A percentile compares a stretch with the other conserved stretches of the same genome.
Evolutionary conservation across 345 rosid species (phyloP).

Genomic region (Sonneratia alba): DNA sequence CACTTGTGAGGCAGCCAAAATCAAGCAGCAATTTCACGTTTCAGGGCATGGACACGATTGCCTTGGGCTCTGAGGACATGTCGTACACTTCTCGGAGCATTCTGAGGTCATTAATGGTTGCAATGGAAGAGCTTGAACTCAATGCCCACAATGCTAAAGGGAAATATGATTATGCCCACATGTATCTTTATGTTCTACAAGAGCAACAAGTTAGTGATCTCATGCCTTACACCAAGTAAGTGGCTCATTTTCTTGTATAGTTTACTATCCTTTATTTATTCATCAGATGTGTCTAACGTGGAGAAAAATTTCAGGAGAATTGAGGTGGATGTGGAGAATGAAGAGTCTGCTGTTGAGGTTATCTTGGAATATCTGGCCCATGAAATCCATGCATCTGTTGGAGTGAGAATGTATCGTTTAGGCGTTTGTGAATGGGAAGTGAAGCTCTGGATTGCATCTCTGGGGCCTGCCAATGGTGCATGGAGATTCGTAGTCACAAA

Average conservation of each 20-base stretch:
- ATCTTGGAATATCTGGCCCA: constrained; percentile 69
- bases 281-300: constrained; percentile 15
- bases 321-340: constrained; percentile 56
- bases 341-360: constrained; percentile 59
- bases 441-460: constrained; percentile 80
- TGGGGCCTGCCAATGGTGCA: constrained; percentile 84
- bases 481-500: constrained; percentile 91
- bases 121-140: constrained; percentile 98
- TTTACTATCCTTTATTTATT: constrained; percentile 1
- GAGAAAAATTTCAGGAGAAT: constrained; percentile 52
- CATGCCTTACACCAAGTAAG: constrained; percentile 74
- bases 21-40: constrained; percentile 40
- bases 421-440: constrained; percentile 99
- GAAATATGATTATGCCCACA: constrained; percentile 83
- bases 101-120: constrained; percentile 74
- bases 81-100: constrained; percentile 78
- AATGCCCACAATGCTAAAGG: constrained; percentile 72
- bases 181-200: constrained; percentile 86
- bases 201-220: constrained; percentile 90
- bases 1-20: constrained; percentile 84
- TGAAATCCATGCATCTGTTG: constrained; percentile 67
- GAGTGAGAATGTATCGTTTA: constrained; percentile 85
- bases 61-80: constrained; percentile 34
- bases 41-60: constrained; percentile 46
- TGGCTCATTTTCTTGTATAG: background rate